Evolutionary conservation across 805 yeast species (phyloP), one percentile per base, ranked within the genome.

Genomic region (Ogataea trehalophila): DNA sequence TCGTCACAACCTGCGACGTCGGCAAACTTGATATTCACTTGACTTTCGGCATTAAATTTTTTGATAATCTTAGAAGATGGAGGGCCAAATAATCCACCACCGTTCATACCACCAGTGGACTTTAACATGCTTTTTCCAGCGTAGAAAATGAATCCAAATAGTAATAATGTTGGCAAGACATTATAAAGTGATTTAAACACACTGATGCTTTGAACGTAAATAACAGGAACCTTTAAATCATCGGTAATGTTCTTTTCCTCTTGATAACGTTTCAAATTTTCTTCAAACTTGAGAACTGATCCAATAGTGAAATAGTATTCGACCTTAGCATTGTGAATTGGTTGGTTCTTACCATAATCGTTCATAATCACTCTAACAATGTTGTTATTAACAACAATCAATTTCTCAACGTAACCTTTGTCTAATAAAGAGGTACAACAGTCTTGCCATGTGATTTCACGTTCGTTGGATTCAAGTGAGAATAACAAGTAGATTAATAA

Each of bases 1-100:
- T 90, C 97, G 57, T 87, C 88, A 73, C 92, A 85, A 23, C 97
- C 97, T 1, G 97, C 97, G 45, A 90, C 97, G 62, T 91, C 96
- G 52, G 80, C 82, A 63, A 91, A 90, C 54, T 80, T 82, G 43
- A 87, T 81, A 59, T 86, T 86, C 50, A 90, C 86, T 52, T 87
- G 90, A 5, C 85, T 82, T 57, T 86, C 92, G 57, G 86, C 87
- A 67, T 89, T 87, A 71, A 85, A 89, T 50, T 81, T 71, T 65
- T 86, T 87, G 36, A 94, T 94, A 55, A 79, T 83, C 16, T 87
- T 79, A 63, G 87, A 86, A 29, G 92, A 90, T 6, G 22, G 17
- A 34, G 39, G 33, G 42, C 85, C 83, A 63, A 88, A 85, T 15
- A 56, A 18, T 9, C 83, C 83, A 37, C 82, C 77, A 46, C 82